A percentile compares a stretch with the other conserved stretches of the same genome.
Evolutionary conservation across 1,139 yeast genomes (phyloP).

Genomic region (Kodamaea derodonti): DNA sequence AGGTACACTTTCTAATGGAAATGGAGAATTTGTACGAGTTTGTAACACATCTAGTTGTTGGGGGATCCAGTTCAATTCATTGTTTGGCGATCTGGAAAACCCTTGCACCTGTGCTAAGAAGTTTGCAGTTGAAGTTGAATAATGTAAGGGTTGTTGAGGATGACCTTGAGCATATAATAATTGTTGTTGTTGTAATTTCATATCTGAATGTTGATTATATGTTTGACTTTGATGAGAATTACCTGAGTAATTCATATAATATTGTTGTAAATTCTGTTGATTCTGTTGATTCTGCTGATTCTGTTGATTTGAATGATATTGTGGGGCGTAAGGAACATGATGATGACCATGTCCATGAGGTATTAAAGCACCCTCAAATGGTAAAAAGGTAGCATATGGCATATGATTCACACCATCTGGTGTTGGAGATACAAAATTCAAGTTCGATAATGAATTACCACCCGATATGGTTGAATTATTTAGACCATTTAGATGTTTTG

Average conservation of each 20-base stretch:
- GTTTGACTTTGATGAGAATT: slow-evolving; percentile 1
- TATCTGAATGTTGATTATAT: slow-evolving; percentile 4
- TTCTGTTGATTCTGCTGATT: slow-evolving; percentile 8
- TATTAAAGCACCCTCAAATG: slow-evolving; percentile 7
- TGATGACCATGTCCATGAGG: slow-evolving; percentile 6
- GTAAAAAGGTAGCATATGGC: slow-evolving; percentile 9
- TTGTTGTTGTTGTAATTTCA: slow-evolving; percentile 3
- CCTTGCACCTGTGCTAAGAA: slow-evolving; percentile 6
- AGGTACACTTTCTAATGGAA: not conserved
- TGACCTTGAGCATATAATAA: slow-evolving; percentile 3
- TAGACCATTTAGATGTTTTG: not conserved
- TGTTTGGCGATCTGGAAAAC: slow-evolving; percentile 6
- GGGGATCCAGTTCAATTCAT: slow-evolving; percentile 9
- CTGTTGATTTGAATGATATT: slow-evolving; percentile 3
- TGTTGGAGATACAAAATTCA: slow-evolving; percentile 4
- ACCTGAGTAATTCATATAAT: slow-evolving; percentile 6
- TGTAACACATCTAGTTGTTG: slow-evolving; percentile 11
- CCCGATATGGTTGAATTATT: not conserved
- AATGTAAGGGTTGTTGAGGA: slow-evolving; percentile 4
- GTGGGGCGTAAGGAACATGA: not conserved
- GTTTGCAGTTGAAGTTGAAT: slow-evolving; percentile 7
- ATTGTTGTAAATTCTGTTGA: slow-evolving; percentile 8
- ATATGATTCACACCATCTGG: slow-evolving; percentile 2
- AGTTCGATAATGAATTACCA: slow-evolving; percentile 1
- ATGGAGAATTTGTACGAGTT: slow-evolving; percentile 5